These are phyloP conservation scores for Globisporangium nunn DNA, from an alignment of 352 stramenopile genomes.

Conservation along the genomic window DNA sequence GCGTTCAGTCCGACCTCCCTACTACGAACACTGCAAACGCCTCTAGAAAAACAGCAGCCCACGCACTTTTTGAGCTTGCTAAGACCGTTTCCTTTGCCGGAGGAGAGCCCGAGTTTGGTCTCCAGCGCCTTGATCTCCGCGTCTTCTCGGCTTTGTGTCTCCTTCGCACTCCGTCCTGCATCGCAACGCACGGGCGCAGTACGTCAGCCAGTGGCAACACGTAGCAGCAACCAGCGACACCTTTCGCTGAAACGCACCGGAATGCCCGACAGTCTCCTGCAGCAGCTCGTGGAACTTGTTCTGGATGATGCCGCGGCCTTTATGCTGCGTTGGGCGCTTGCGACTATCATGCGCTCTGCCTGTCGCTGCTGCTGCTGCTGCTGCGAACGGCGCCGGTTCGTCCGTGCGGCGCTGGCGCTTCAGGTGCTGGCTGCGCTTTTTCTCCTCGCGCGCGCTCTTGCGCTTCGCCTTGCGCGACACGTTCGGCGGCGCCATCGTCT, in stretches of 20 bases:
- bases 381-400: neutral
- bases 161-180: slow-evolving; percentile 16
- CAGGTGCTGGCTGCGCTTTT: slow-evolving; percentile 57
- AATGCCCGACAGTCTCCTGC: slow-evolving; percentile 44
- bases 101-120: slow-evolving; percentile 47
- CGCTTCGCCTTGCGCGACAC: slow-evolving; percentile 70
- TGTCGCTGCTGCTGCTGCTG: neutral
- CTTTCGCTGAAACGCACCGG: slow-evolving; percentile 13
- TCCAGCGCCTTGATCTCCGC: slow-evolving; percentile 71
- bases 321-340: slow-evolving; percentile 10
- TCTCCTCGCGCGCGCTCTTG: slow-evolving; percentile 69
- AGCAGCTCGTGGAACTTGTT: slow-evolving; percentile 82
- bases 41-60: neutral
- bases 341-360: slow-evolving; percentile 1
- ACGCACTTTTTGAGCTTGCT: slow-evolving; percentile 68
- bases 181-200: neutral
- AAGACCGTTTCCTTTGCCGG: slow-evolving; percentile 35
- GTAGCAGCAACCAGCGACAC: neutral
- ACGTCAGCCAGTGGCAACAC: neutral
- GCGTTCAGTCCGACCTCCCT: neutral
- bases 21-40: neutral
- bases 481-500: slow-evolving; percentile 17
- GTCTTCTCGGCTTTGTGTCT: slow-evolving; percentile 33
- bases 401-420: slow-evolving; percentile 38
- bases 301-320: slow-evolving; percentile 29